A percentile compares a stretch with the other conserved stretches of the same genome.
phyloP scores from a whole-genome alignment of 768 basidiomycete species.

The Agaricus blazei region DNA sequence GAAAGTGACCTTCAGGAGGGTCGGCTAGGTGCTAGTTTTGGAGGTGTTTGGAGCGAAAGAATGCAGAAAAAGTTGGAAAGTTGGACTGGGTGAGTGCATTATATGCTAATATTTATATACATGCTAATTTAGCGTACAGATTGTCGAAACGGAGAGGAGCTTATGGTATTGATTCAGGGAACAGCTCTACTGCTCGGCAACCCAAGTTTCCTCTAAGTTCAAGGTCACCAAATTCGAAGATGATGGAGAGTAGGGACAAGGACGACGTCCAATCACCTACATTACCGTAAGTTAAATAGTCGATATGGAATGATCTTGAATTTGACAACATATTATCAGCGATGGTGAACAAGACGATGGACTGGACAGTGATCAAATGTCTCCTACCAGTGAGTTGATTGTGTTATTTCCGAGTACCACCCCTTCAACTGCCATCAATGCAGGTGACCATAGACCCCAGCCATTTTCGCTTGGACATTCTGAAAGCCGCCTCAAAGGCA shows the following conservation, averaged over 20 bases:
- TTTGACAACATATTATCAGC: too few species aligned
- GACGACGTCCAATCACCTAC: constrained; percentile 26
- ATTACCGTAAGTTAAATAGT: constrained; percentile 20
- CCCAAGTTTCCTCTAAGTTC: constrained; percentile 13
- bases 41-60: constrained; percentile 36
- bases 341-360: constrained; percentile 17
- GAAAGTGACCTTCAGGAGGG: constrained; percentile 11
- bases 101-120: not conserved
- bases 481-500: constrained; percentile 4
- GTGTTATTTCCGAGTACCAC: not conserved
- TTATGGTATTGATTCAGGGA: not conserved
- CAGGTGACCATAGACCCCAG: constrained; percentile 26
- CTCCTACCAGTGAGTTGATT: constrained; percentile 53
- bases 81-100: constrained; percentile 35
- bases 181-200: not conserved
- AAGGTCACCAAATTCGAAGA: constrained; percentile 10
- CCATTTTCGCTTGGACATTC: constrained; percentile 18
- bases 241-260: constrained; percentile 10
- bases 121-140: constrained; percentile 9
- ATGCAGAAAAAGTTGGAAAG: constrained; percentile 39
- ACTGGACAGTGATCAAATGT: constrained; percentile 73
- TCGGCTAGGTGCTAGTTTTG: constrained; percentile 16
- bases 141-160: constrained; percentile 13
- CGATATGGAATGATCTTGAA: not conserved
- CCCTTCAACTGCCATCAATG: not conserved